These are phyloP conservation scores for Paramecium primaurelia DNA, from an alignment of 73 alveolate genomes.

Conservation along the genomic window DNA sequence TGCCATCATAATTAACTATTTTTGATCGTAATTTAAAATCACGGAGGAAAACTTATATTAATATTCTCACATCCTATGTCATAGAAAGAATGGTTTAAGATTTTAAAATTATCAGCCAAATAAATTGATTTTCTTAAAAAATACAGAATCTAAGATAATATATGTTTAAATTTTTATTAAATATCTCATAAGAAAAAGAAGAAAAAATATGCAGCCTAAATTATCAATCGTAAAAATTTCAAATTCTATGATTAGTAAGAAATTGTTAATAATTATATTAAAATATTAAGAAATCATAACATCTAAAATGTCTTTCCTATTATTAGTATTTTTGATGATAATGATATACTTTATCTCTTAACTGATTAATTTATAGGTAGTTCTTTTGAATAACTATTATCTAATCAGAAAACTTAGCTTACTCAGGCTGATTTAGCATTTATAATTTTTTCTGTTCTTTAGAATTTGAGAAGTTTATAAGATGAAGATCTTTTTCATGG, in stretches of 20 bases:
- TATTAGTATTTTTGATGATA: not conserved
- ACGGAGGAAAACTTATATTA: not conserved
- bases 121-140: not conserved
- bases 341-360: not conserved
- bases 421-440: not conserved
- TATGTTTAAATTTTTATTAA: not conserved
- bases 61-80: not conserved
- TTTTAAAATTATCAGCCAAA: not conserved
- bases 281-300: not conserved
- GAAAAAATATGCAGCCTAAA: not conserved
- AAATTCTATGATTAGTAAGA: not conserved
- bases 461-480: not conserved
- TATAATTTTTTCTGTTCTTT: not conserved
- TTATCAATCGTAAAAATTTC: not conserved
- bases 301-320: not conserved
- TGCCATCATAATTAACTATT: not conserved
- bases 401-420: not conserved
- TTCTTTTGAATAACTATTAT: not conserved
- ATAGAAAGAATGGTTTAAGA: slow-evolving; percentile 15
- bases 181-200: not conserved
- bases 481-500: slow-evolving; percentile 38
- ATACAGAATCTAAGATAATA: not conserved
- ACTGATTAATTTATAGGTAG: not conserved
- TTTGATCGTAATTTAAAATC: not conserved
- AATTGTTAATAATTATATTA: not conserved